phyloP scores from a whole-genome alignment of 108 stramenopile species.

The Mediolabrus comicus region DNA sequence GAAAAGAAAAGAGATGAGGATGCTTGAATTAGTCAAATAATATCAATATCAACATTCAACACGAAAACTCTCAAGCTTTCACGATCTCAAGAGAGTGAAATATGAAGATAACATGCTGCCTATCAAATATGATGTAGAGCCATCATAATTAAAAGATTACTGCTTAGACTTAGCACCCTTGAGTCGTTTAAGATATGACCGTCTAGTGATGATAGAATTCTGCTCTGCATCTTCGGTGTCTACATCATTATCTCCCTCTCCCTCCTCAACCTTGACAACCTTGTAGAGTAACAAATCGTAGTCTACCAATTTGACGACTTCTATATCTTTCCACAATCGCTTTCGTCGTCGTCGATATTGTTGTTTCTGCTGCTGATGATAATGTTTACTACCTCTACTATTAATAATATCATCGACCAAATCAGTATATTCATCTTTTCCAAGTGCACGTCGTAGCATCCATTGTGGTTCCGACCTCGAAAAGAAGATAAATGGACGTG shows the following conservation, averaged over 20 bases:
- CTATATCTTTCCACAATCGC: slow-evolving; percentile 35
- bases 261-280: slow-evolving; percentile 23
- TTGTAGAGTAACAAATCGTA: slow-evolving; percentile 33
- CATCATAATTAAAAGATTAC: too few species aligned
- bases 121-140: too few species aligned
- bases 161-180: neutral
- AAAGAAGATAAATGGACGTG: slow-evolving; percentile 60
- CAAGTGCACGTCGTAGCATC: slow-evolving; percentile 46
- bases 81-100: too few species aligned
- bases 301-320: slow-evolving; percentile 29
- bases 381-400: too few species aligned
- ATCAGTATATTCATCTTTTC: slow-evolving; percentile 8
- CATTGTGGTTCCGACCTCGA: slow-evolving; percentile 73
- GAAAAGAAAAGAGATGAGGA: too few species aligned
- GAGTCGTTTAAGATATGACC: neutral
- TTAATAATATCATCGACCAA: neutral
- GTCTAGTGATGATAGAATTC: neutral
- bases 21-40: too few species aligned
- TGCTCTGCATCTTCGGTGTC: neutral
- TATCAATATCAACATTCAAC: too few species aligned
- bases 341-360: neutral
- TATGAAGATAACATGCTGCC: too few species aligned
- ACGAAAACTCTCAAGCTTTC: too few species aligned
- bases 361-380: too few species aligned
- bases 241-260: neutral